Conservation (phyloP, 257 asterid genomes). For the Ilex aquifolium region DNA sequence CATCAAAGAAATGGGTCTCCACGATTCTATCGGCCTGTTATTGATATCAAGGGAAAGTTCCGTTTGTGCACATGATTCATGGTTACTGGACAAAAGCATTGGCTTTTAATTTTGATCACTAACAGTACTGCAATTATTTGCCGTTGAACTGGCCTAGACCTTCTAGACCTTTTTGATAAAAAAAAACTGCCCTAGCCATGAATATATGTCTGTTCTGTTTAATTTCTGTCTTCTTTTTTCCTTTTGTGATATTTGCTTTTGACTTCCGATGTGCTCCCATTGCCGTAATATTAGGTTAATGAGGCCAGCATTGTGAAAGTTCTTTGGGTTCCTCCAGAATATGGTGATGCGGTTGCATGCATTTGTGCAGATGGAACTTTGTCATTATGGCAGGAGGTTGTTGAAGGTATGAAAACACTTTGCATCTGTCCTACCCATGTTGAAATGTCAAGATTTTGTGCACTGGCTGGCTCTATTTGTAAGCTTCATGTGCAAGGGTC, state of each 20-base stretch:
- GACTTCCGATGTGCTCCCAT: not conserved
- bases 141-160: too few relatives aligned
- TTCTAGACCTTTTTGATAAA: too few relatives aligned
- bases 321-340: conserved; percentile 84
- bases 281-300: conserved; percentile 32
- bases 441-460: conserved; percentile 1
- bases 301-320: conserved; percentile 55
- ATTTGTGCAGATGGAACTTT: conserved; percentile 57
- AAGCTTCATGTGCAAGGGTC: too few relatives aligned
- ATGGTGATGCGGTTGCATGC: conserved; percentile 82
- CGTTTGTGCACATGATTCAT: too few relatives aligned
- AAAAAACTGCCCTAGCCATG: too few relatives aligned
- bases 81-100: too few relatives aligned
- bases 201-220: not conserved
- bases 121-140: too few relatives aligned
- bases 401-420: conserved; percentile 38
- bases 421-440: conserved; percentile 5
- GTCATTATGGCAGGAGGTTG: conserved; percentile 78
- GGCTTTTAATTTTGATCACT: too few relatives aligned
- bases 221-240: not conserved
- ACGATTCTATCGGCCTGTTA: too few relatives aligned
- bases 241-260: not conserved
- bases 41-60: too few relatives aligned
- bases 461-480: too few relatives aligned
- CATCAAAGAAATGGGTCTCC: too few relatives aligned